Evolutionary conservation across 1,284 basidiomycete genomes (phyloP).

Genomic region (Singerocomus rubriflavus): DNA sequence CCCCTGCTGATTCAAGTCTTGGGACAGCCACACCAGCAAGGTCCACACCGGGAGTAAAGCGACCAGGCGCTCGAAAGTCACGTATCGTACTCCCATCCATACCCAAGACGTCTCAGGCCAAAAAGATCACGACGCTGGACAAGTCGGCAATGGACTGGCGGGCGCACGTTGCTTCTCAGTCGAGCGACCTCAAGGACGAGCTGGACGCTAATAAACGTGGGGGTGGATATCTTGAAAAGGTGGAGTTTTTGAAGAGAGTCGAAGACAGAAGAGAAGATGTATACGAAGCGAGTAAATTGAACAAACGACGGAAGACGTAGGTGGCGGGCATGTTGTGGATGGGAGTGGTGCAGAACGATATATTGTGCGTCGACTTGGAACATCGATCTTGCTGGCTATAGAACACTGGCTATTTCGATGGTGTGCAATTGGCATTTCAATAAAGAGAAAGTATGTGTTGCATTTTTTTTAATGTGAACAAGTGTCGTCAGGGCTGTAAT

Average conservation of each 20-base stretch:
- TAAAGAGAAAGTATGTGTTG: too few relatives aligned
- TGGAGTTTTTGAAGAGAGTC: constrained; percentile 75
- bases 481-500: too few relatives aligned
- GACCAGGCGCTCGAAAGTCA: constrained; percentile 62
- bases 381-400: not conserved
- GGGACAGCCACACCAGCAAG: constrained; percentile 12
- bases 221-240: constrained; percentile 78
- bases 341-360: not conserved
- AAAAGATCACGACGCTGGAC: constrained; percentile 76
- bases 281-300: constrained; percentile 52
- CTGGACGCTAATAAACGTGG: constrained; percentile 68
- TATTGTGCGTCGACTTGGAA: constrained; percentile 11
- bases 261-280: constrained; percentile 64
- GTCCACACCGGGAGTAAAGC: constrained; percentile 31
- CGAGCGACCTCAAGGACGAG: constrained; percentile 55
- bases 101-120: constrained; percentile 52
- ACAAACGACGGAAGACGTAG: constrained; percentile 52
- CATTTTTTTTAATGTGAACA: too few relatives aligned
- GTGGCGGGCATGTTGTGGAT: not conserved
- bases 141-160: constrained; percentile 84
- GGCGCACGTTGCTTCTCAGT: constrained; percentile 52
- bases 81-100: constrained; percentile 52
- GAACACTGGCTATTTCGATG: not conserved
- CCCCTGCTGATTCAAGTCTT: constrained; percentile 11
- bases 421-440: not conserved